These are phyloP conservation scores for Iberis pinnata DNA, from an alignment of 345 rosid species.

Conservation along the genomic window DNA sequence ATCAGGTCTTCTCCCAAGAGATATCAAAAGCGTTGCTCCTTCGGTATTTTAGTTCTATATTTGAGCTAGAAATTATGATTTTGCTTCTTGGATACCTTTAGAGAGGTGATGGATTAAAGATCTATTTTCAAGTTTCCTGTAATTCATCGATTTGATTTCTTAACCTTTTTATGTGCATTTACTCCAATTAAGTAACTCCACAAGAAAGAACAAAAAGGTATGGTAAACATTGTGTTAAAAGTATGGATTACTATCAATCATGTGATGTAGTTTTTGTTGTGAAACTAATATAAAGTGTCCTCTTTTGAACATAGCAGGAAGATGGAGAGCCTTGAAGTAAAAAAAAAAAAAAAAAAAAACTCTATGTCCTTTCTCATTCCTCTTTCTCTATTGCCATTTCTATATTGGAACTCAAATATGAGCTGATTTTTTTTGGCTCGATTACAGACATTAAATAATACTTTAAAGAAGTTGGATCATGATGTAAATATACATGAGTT, in stretches of 20 bases:
- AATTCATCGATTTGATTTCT: too few relatives aligned
- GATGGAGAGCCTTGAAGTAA: conserved; percentile 91
- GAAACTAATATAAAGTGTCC: conserved; percentile 11
- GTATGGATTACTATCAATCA: neutral
- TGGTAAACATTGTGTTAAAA: conserved; percentile 23
- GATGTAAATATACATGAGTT: conserved; percentile 78
- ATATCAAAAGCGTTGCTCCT: too few relatives aligned
- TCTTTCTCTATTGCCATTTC: neutral
- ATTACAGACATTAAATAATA: conserved; percentile 71
- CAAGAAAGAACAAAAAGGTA: conserved; percentile 92
- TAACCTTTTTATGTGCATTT: conserved; percentile 42
- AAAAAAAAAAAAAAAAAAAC: too few relatives aligned
- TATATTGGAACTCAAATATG: neutral
- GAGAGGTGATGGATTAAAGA: neutral
- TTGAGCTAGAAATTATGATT: too few relatives aligned
- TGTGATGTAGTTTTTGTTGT: conserved; percentile 12
- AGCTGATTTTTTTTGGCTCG: conserved; percentile 26
- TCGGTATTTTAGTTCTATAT: too few relatives aligned
- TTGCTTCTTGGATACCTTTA: too few relatives aligned
- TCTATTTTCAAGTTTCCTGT: neutral
- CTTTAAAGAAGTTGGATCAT: conserved; percentile 88
- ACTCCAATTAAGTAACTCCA: conserved; percentile 61
- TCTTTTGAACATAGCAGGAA: conserved; percentile 46
- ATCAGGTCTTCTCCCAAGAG: too few relatives aligned
- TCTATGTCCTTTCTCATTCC: conserved; percentile 13